Base-by-base conservation (phyloP, 129 eudicot genomes). In the Pittosporum tobira region DNA sequence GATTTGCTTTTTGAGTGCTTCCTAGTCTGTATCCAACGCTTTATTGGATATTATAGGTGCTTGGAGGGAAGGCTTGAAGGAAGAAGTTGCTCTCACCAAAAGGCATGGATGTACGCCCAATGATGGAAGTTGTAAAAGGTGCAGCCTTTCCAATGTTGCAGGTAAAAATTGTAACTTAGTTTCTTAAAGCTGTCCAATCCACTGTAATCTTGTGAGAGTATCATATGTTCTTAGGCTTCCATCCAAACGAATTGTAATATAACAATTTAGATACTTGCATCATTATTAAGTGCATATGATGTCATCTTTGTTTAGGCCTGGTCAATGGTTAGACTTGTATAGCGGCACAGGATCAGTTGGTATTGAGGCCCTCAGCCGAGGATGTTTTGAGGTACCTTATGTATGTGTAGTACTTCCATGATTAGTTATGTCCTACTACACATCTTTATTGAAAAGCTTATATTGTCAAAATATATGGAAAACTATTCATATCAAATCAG, bases 101-200 rank as follows among this genome's bases (percentile, higher is more conserved):
- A 63, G 77, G 94, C 75, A 77, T 83, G 85, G 94, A 86, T 64
- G 94, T 86, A 14, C 85, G 85, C 34, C 98, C 98, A 7, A 91
- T 86, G 95, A 86, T 91, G 94, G 94, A 91, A 74, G 98, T 83
- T 56, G 96, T 86, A 44, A 91, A 86, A 68, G 96, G 89, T 40
- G 95, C 95, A 48, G 85, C 95, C 51, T 90, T 90, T 65, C 71
- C 68, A 49, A 85, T 90, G 49, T 75, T 90, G 73, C 97, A 85
- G 89, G 95, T 90, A 67, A 55, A 49, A 2, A 16, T 14, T 58
- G 52, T n/a, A 50, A 57, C 38, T 64, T 62, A 63, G 26, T 30
- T 40, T 26, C 28, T 29, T 1, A 46, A 46, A 27, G 54, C 30
- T 58, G 51, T 28, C 28, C 49, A 23, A 31, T 31, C 9, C n/a